Conservation (phyloP, 2,329 filamentous ascomycete genomes). For the Alternaria metachromatica region DNA sequence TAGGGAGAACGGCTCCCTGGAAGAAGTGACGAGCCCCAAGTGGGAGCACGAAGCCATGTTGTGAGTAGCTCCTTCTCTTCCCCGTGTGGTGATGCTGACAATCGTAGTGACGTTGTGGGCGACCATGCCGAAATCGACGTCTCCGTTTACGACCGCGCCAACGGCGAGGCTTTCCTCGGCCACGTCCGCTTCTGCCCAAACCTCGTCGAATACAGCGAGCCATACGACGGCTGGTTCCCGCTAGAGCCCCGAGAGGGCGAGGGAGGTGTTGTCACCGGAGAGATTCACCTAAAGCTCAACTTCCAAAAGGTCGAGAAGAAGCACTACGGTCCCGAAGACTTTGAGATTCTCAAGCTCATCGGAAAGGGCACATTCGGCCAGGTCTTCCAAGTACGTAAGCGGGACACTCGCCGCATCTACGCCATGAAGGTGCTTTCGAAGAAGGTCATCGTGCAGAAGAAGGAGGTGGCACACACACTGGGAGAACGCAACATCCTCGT, state of each 20-base stretch:
- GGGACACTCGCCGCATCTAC: constrained; percentile 93
- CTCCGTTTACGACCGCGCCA: constrained; percentile 87
- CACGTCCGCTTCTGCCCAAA: constrained; percentile 83
- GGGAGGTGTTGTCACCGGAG: constrained; percentile 77
- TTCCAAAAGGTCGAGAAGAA: constrained; percentile 86
- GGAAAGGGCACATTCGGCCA: constrained; percentile 98
- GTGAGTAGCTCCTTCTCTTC: constrained; percentile 62
- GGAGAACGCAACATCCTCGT: constrained; percentile 97
- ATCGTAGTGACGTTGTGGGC: constrained; percentile 83
- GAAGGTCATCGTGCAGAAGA: constrained; percentile 99
- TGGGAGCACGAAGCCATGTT: constrained; percentile 97
- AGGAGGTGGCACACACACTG: constrained; percentile 96
- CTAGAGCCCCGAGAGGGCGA: constrained; percentile 82
- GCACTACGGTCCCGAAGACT: constrained; percentile 93
- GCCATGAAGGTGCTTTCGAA: constrained; percentile 99
- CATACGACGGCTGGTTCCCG: constrained; percentile 84
- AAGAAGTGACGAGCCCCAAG: constrained; percentile 79
- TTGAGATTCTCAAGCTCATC: constrained; percentile 93
- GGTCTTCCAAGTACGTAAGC: constrained; percentile 97
- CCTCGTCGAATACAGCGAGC: constrained; percentile 70
- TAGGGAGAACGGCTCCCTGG: constrained; percentile 62
- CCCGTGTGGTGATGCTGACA: constrained; percentile 26
- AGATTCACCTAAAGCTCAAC: constrained; percentile 84
- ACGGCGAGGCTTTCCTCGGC: constrained; percentile 88
- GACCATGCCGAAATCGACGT: constrained; percentile 90